Percentiles rank a stretch among this genome's conserved stretches.
Evolutionary conservation across 306 rosid species (phyloP).

Genomic region (Nissolia schottii): DNA sequence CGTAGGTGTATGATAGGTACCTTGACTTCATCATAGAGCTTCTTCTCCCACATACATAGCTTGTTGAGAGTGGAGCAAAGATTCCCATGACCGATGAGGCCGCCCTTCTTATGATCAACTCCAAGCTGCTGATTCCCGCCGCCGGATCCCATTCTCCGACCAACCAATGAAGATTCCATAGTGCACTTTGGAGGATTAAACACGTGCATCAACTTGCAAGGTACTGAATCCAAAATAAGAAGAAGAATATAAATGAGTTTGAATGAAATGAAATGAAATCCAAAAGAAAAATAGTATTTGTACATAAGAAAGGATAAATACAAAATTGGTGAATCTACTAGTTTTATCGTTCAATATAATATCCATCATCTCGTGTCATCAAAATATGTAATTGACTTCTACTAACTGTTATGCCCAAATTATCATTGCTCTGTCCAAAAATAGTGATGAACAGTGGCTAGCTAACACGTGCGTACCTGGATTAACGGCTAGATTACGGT

Average conservation of each 20-base stretch:
- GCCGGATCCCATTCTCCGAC: constrained; percentile 6
- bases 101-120: constrained; percentile 33
- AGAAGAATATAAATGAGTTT: background rate
- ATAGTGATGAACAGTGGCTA: background rate
- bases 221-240: constrained; percentile 24
- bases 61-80: constrained; percentile 47
- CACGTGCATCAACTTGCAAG: constrained; percentile 30
- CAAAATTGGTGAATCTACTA: no score
- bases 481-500: constrained; percentile 32
- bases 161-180: constrained; percentile 15
- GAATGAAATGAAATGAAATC: background rate
- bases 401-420: no score
- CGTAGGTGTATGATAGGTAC: constrained; percentile 18
- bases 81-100: constrained; percentile 25
- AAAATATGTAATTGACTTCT: no score
- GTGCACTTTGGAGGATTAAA: constrained; percentile 15
- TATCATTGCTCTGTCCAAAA: background rate
- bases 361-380: no score
- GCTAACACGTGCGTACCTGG: constrained; percentile 40
- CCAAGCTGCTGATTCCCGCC: no score
- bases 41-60: constrained; percentile 69
- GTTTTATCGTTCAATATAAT: no score
- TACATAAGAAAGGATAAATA: no score
- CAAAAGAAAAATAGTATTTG: no score
- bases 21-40: constrained; percentile 70